Percentiles rank a stretch among this genome's conserved stretches.
Evolutionary conservation across 306 rosid genomes (phyloP).

Genomic region (Nissolia schottii): DNA sequence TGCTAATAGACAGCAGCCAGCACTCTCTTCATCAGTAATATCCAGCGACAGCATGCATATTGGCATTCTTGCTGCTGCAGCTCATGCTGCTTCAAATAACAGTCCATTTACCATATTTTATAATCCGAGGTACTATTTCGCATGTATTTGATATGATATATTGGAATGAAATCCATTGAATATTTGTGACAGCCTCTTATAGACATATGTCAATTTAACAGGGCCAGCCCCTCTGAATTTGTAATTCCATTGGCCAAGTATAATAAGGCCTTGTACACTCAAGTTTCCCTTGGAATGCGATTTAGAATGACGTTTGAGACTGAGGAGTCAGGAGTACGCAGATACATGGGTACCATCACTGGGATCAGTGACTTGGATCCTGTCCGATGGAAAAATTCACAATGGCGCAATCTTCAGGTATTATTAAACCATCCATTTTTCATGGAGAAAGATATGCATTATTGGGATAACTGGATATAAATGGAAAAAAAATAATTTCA

Average conservation of each 20-base stretch:
- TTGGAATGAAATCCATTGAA: conserved; percentile 5
- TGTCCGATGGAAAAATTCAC: conserved; percentile 83
- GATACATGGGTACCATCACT: conserved; percentile 95
- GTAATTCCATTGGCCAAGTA: conserved; percentile 91
- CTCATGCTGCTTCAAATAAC: conserved; percentile 97
- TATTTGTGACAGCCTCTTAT: conserved; percentile 27
- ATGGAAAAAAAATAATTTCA: neutral
- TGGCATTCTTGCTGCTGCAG: conserved; percentile 99
- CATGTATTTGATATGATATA: neutral
- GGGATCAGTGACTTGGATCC: conserved; percentile 86
- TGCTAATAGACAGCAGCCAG: conserved; percentile 90
- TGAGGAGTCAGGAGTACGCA: conserved; percentile 94
- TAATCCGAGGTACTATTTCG: conserved; percentile 75
- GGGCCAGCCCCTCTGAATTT: conserved; percentile 97
- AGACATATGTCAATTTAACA: conserved; percentile 30
- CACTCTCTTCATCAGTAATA: conserved; percentile 89
- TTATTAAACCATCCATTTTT: neutral
- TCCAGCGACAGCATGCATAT: conserved; percentile 99
- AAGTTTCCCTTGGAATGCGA: conserved; percentile 96
- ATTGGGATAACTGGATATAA: neutral
- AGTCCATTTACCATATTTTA: conserved; percentile 91
- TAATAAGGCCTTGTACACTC: conserved; percentile 82
- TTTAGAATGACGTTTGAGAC: conserved; percentile 99
- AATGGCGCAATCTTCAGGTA: conserved; percentile 99
- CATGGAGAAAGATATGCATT: neutral